phyloP scores from a whole-genome alignment of 768 basidiomycete species.

The Nidula microcarpa region DNA sequence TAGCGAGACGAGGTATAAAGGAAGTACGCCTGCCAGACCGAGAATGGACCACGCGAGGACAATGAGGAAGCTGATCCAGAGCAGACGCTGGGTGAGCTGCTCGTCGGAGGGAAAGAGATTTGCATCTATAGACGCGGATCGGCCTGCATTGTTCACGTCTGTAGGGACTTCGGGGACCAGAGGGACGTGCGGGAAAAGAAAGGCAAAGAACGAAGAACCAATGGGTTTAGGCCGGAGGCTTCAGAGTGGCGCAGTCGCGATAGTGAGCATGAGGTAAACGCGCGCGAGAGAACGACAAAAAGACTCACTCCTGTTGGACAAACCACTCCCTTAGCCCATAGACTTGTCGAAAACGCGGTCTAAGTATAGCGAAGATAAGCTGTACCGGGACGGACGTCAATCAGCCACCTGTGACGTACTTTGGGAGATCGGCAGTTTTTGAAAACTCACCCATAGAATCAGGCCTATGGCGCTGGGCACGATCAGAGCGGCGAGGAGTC shows the following conservation, averaged over 20 bases:
- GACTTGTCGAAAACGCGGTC: constrained; percentile 69
- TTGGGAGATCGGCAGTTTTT: constrained; percentile 1
- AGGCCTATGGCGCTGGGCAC: constrained; percentile 58
- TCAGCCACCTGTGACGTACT: background rate
- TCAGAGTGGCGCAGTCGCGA: background rate
- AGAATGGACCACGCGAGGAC: constrained; percentile 65
- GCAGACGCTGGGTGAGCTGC: constrained; percentile 63
- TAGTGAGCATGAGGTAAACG: background rate
- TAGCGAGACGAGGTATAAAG: constrained; percentile 63
- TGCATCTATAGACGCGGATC: constrained; percentile 46
- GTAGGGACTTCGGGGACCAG: constrained; percentile 56
- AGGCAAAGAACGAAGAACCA: constrained; percentile 56
- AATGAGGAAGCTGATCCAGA: constrained; percentile 65
- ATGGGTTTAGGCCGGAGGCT: constrained; percentile 67
- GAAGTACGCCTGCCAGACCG: constrained; percentile 68
- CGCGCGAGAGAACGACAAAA: background rate
- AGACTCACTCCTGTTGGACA: constrained; percentile 59
- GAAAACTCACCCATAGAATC: constrained; percentile 60
- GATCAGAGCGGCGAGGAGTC: constrained; percentile 55
- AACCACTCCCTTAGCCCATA: constrained; percentile 80
- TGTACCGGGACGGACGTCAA: constrained; percentile 14
- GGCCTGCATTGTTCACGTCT: constrained; percentile 53
- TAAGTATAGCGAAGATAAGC: constrained; percentile 64
- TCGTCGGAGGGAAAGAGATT: constrained; percentile 72
- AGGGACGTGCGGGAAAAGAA: constrained; percentile 68